Conservation (phyloP, 306 rosid genomes). For the Casuarina cunninghamiana region DNA sequence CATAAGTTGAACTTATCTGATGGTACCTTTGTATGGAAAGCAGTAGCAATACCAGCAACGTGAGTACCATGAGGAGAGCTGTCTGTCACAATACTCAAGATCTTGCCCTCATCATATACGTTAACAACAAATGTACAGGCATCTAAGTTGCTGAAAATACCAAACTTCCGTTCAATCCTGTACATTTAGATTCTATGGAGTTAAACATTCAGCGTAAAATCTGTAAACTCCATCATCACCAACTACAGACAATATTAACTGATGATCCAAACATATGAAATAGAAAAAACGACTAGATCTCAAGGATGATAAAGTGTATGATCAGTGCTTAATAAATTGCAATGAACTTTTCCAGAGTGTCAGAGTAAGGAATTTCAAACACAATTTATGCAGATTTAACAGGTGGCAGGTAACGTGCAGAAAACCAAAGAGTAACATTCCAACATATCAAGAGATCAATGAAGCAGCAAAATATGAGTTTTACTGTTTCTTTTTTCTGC, state of each 20-base stretch:
- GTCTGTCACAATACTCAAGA: slow-evolving; percentile 89
- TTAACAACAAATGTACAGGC: slow-evolving; percentile 88
- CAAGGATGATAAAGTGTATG: not conserved
- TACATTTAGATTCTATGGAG: slow-evolving; percentile 19
- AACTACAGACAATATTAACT: not conserved
- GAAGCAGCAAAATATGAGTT: not conserved
- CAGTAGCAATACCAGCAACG: slow-evolving; percentile 93
- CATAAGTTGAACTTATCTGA: slow-evolving; percentile 24
- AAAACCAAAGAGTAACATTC: not conserved
- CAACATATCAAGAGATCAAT: not conserved
- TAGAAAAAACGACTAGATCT: not conserved
- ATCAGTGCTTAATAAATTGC: not conserved
- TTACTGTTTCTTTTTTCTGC: not conserved
- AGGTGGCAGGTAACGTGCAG: not conserved
- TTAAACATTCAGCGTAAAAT: slow-evolving; percentile 21
- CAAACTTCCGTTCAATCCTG: slow-evolving; percentile 81
- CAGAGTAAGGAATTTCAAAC: not conserved
- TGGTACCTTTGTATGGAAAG: slow-evolving; percentile 90
- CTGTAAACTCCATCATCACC: slow-evolving; percentile 16
- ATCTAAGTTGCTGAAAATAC: slow-evolving; percentile 92
- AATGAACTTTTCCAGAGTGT: not conserved
- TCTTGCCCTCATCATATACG: slow-evolving; percentile 80
- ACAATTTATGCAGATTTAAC: not conserved
- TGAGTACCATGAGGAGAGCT: slow-evolving; percentile 95
- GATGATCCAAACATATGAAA: not conserved